Base-by-base conservation (phyloP, 192 early-diverging fungal species). In the Umbelopsis ramanniana region DNA sequence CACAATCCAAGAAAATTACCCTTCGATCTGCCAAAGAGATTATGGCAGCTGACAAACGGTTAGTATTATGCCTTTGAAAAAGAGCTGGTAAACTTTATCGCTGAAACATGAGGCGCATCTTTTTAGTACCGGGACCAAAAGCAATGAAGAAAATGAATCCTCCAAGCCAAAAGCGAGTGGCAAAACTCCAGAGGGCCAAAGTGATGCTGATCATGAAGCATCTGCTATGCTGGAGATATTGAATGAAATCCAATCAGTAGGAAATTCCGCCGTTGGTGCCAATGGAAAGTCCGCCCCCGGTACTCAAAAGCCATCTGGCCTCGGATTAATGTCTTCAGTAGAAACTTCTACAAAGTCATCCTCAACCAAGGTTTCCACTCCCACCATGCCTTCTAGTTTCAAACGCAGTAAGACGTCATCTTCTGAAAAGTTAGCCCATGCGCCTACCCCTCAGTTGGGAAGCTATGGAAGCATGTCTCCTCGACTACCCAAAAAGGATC, bases 21-120 rank as follows among this genome's bases (percentile, higher is more conserved):
- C 57, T 63, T 63, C 57, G 57, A 63, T 63, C 57, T 63, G 57
- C 57, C 0, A 63, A 63, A 63, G 57, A 63, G n/a, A 63, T 63
- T 19, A 63, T 63, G 57, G 57, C 26, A 7, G 57, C 57, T 37
- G 57, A 63, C 33, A 63, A 63, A 63, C 57, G 57, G 57, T 63
- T 6, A 63, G 57, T 63, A 43, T 4, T 43, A 43, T 7, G 40
- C 40, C 40, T 50, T 50, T n/a, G 9, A 15, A 50, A 50, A 50
- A n/a, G 9, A 19, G 1, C 3, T 43, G 40, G 19, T 6, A n/a
- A 50, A 50, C 19, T 17, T 21, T 50, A 50, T 50, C 48, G 15
- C 48, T 50, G 48, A 50, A 50, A 50, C 48, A 50, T 50, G 19
- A 50, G 15, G 48, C n/a, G 48, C 17, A 6, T 50, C n/a, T 50